These are phyloP conservation scores for Trichoderma sp. DNA, from an alignment of 2,329 filamentous ascomycete species.

Conservation along the genomic window DNA sequence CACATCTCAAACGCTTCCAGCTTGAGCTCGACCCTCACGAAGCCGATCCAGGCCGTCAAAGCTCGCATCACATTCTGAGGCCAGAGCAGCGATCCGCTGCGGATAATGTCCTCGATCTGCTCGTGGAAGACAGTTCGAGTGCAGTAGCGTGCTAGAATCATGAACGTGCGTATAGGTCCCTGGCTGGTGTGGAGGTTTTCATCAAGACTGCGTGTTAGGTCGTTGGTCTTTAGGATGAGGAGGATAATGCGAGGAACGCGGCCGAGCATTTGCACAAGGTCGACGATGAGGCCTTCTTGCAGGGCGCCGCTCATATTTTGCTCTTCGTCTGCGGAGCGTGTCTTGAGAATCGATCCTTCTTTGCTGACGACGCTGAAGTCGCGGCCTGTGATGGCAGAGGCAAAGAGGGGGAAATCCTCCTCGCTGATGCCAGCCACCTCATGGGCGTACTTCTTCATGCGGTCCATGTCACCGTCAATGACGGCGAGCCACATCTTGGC, in stretches of 20 bases:
- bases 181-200: conserved; percentile 80
- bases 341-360: conserved; percentile 56
- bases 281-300: conserved; percentile 83
- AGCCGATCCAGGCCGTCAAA: conserved; percentile 59
- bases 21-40: conserved; percentile 62
- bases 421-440: conserved; percentile 89
- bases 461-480: conserved; percentile 80
- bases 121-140: conserved; percentile 66
- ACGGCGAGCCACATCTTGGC: conserved; percentile 98
- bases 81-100: conserved; percentile 58
- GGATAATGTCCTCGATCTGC: conserved; percentile 59
- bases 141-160: conserved; percentile 70
- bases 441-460: conserved; percentile 85
- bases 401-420: conserved; percentile 91
- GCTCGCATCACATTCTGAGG: conserved; percentile 58
- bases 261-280: conserved; percentile 84
- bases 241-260: conserved; percentile 90
- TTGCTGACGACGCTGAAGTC: conserved; percentile 77
- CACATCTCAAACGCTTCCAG: conserved; percentile 65
- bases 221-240: conserved; percentile 96
- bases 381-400: conserved; percentile 90
- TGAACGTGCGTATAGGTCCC: conserved; percentile 64
- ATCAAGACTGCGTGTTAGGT: conserved; percentile 89
- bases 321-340: conserved; percentile 75
- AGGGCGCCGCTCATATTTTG: conserved; percentile 81